Evolutionary conservation across 176 grass and related monocot genomes (phyloP).

Genomic region (Avena sativa): DNA sequence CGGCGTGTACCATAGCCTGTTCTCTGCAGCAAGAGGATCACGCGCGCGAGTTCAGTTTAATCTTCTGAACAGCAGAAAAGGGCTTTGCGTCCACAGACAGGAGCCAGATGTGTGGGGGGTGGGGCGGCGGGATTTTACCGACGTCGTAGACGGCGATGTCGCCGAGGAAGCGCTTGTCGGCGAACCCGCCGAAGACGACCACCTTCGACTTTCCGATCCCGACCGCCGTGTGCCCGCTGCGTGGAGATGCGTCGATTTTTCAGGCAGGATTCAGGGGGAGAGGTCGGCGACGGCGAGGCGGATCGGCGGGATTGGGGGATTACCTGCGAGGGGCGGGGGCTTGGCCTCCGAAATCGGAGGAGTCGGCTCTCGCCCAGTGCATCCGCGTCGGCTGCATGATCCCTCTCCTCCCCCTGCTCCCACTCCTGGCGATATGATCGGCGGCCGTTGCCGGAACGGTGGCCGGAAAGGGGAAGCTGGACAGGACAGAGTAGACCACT

Average conservation of each 20-base stretch:
- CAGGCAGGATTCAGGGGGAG: neutral
- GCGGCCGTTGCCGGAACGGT: constrained; percentile 19
- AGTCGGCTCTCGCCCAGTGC: constrained; percentile 81
- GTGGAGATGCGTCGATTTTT: neutral
- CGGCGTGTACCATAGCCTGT: constrained; percentile 88
- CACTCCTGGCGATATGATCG: neutral
- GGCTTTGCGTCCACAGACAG: neutral
- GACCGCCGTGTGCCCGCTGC: constrained; percentile 83
- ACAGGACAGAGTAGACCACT: neutral
- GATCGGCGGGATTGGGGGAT: neutral
- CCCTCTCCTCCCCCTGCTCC: neutral
- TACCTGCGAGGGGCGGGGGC: constrained; percentile 78
- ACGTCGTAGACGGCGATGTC: constrained; percentile 87
- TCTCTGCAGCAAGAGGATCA: constrained; percentile 58
- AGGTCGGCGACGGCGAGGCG: neutral
- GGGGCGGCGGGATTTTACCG: constrained; percentile 41
- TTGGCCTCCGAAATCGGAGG: constrained; percentile 82
- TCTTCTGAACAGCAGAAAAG: neutral
- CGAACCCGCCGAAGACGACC: constrained; percentile 90
- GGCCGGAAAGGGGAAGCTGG: neutral
- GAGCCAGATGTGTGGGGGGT: neutral
- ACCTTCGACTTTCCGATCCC: constrained; percentile 86
- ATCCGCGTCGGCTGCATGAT: constrained; percentile 57
- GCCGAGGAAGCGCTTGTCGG: constrained; percentile 77
- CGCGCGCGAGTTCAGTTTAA: neutral